Base-by-base conservation (phyloP, 2,329 filamentous ascomycete genomes). In the Clonostachys chloroleuca region DNA sequence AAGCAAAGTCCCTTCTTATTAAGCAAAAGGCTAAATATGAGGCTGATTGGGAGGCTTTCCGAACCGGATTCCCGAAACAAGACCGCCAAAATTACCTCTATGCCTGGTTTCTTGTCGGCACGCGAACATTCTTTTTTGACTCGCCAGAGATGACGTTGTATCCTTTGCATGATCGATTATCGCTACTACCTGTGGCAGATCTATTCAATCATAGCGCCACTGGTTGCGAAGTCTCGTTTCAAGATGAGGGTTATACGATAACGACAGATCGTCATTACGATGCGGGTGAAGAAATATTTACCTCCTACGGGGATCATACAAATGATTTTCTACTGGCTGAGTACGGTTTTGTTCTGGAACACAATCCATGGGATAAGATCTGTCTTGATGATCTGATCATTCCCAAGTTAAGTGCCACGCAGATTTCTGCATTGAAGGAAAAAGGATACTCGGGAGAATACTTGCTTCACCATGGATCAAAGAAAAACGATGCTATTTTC, bases 271-370 rank as follows among this genome's bases (percentile, higher is more conserved):
- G 70, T 2, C 60, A 66, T 1, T 85, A 86, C 53, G 60, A 59
- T 2, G 56, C 62, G 3, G 83, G 81, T 9, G 79, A 86, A 17
- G 87, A 91, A 65, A 67, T 92, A 1, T 80, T 77, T 50, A 80
- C 87, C 24, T 81, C 77, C 30, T 92, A 92, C 56, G 87, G 87
- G 4, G 62, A 74, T 2, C 87, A 91, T 59, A 76, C 76, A 30
- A 88, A 89, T 52, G 87, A 91, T 58, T 86, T 87, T 54, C 65
- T 91, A 16, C 73, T 91, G 2, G 76, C 80, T 0, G 87, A 91
- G 63, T 92, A 80, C 53, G 77, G 77, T 5, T 80, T 80, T 53
- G 59, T 74, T 12, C 54, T 63, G 14, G 74, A 76, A 45, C 55
- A 62, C 13, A 81, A 80, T 47, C 58, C 62, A 13, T 75, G 71